Base-by-base conservation (phyloP, 139 green algal genomes). In the Asterochloris erici region DNA sequence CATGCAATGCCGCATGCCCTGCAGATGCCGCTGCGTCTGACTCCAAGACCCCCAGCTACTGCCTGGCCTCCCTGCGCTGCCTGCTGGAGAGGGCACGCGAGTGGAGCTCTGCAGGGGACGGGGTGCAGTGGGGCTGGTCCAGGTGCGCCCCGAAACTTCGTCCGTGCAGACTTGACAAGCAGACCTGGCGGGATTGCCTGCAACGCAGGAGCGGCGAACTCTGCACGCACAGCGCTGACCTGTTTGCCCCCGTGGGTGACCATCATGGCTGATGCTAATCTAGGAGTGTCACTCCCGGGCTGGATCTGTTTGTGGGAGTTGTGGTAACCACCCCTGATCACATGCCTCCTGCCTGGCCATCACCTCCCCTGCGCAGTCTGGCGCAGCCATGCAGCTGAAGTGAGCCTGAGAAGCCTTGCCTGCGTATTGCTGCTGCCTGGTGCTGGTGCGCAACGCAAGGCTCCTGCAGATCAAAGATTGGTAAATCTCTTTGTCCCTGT, bases 111-210 rank as follows among this genome's bases (percentile, higher is more conserved):
- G n/a, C n/a, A 21, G 75, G 38, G 14, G n/a, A 77, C 63, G 73
- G 79, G 64, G 79, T 87, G 47, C 64, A 47, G 63, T 87, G 84
- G 84, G 84, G 84, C 21, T 87, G 84, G 84, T 87, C 79, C 84
- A 73, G 77, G 82, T 83, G 60, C 10, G 76, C 62, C 27, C 70
- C 15, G n/a, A 61, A 27, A 19, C 69, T 63, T 23, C 23, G 11
- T 24, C 11, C 24, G 21, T 28, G 19, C 68, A n/a, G 9, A 24
- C 26, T 14, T 77, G 27, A 1, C 23, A 0, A 14, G 24, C 24
- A 26, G 24, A 63, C 12, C 24, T 24, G 17, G 27, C 27, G 9
- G 62, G 63, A 2, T 69, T 16, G 21, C 27, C n/a, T 62, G 11
- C 14, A 47, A 24, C 19, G 9, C 71, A n/a, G 15, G 19, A 74